Evolutionary conservation across 2,329 filamentous ascomycete genomes (phyloP), one percentile per base, ranked within the genome.

Genomic region (Nothophaeocryptopus gaeumannii): DNA sequence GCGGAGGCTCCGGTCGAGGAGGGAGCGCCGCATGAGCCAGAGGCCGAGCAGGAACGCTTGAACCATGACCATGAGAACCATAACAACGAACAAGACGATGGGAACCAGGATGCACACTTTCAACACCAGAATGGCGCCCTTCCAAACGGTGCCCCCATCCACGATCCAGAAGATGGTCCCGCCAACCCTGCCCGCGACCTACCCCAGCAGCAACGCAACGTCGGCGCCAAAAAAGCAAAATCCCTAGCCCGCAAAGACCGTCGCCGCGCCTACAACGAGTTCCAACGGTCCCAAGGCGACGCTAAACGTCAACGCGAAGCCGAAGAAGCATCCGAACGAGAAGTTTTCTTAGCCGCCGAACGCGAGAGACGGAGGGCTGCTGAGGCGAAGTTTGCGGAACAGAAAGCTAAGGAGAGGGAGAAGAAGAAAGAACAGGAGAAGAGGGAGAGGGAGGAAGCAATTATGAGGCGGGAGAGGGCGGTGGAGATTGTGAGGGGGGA

Each of bases 181-280:
- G 71, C 69, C 5, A 58, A 69, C 38, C 40, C 45, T 11, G 40
- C 38, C 16, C 40, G 53, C 10, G 7, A 44, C 42, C 45, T 47
- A 45, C 33, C 47, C 33, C 45, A 55, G 29, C 26, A 49, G 8
- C 55, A 57, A 47, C 57, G 61, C 40, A 61, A 63, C 39, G 67
- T 78, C 15, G 75, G 75, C 46, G 71, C 74, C 9, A 78, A 78
- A 55, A 77, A 78, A 57, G 74, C 74, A 2, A 75, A 74, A 46
- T 73, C 72, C 2, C 65, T 78, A 7, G 73, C 73, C 0, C 69
- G 72, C 13, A 67, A 67, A 47, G 73, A 78, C 50, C 68, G 70
- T 44, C 61, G 66, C 8, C 57, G 70, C 15, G 70, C 70, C 4
- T 78, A 78, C 59, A 69, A 78, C 58, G 76, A 78, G 55, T 78